A percentile compares a stretch with the other conserved stretches of the same genome.
Evolutionary conservation across 371 early-diverging fungal species (phyloP).

Genomic region (Haplosporangium sp.): DNA sequence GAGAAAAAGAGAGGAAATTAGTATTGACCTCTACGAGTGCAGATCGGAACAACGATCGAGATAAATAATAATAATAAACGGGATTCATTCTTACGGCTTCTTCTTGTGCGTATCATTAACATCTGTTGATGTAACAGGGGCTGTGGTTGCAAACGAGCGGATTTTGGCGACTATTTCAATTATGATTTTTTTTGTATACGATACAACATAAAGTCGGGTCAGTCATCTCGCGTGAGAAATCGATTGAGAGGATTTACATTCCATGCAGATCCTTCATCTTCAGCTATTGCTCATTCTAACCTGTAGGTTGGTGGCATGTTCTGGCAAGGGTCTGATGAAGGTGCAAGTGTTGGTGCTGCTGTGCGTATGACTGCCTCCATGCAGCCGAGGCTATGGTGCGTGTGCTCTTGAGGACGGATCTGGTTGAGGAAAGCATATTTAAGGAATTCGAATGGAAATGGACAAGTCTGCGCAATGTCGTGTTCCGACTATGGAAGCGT

Average conservation of each 20-base stretch:
- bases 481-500: no score
- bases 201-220: no score
- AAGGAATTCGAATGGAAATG: background rate
- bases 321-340: constrained; percentile 2
- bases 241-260: background rate
- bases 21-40: no score
- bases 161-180: constrained; percentile 8
- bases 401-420: constrained; percentile 14
- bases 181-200: no score
- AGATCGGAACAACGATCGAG: background rate
- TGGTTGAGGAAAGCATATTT: constrained; percentile 27
- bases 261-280: no score
- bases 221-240: background rate
- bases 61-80: background rate
- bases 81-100: constrained; percentile 51
- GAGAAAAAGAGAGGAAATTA: background rate
- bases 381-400: constrained; percentile 6
- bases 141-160: constrained; percentile 25
- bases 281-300: no score
- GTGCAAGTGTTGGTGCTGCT: no score
- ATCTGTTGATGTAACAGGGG: constrained; percentile 6
- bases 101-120: constrained; percentile 13
- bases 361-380: constrained; percentile 13
- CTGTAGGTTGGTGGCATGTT: constrained; percentile 23
- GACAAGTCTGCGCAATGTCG: no score